Evolutionary conservation across 2,329 filamentous ascomycete species (phyloP).

Genomic region (Penicillium decumbens): DNA sequence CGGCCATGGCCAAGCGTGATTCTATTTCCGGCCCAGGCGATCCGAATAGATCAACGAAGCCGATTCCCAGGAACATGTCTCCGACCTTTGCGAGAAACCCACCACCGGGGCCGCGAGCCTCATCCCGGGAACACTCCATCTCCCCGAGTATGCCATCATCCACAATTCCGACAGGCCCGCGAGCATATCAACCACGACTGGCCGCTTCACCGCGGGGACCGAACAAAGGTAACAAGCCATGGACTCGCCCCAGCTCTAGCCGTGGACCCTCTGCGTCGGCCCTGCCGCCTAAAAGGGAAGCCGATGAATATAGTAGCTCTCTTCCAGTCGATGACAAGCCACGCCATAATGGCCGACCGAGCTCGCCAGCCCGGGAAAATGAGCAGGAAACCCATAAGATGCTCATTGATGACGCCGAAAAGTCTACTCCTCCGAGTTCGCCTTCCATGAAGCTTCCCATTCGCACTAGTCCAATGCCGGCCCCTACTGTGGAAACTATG

Average conservation of each 20-base stretch:
- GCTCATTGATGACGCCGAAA: slow-evolving; percentile 1
- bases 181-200: slow-evolving; percentile 36
- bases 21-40: slow-evolving; percentile 18
- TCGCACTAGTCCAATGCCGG: slow-evolving; percentile 11
- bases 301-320: slow-evolving; percentile 27
- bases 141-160: slow-evolving; percentile 36
- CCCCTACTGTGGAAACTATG: slow-evolving; percentile 2
- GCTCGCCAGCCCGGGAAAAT: neutral
- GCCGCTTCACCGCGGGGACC: slow-evolving; percentile 28
- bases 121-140: slow-evolving; percentile 33
- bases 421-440: slow-evolving; percentile 6
- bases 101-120: slow-evolving; percentile 24
- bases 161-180: slow-evolving; percentile 41
- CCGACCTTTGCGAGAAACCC: slow-evolving; percentile 25
- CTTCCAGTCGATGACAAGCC: slow-evolving; percentile 18
- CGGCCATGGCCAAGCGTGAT: slow-evolving; percentile 32
- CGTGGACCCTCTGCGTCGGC: slow-evolving; percentile 21
- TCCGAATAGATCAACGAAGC: slow-evolving; percentile 15
- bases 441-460: slow-evolving; percentile 15
- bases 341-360: slow-evolving; percentile 13
- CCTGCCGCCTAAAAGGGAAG: slow-evolving; percentile 30
- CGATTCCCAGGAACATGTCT: slow-evolving; percentile 21
- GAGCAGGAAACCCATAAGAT: slow-evolving; percentile 6
- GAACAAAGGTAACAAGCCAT: slow-evolving; percentile 37
- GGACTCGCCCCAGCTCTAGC: slow-evolving; percentile 37